These are phyloP conservation scores for Cronartium quercuum DNA, from an alignment of 1,284 basidiomycete species.

Conservation along the genomic window DNA sequence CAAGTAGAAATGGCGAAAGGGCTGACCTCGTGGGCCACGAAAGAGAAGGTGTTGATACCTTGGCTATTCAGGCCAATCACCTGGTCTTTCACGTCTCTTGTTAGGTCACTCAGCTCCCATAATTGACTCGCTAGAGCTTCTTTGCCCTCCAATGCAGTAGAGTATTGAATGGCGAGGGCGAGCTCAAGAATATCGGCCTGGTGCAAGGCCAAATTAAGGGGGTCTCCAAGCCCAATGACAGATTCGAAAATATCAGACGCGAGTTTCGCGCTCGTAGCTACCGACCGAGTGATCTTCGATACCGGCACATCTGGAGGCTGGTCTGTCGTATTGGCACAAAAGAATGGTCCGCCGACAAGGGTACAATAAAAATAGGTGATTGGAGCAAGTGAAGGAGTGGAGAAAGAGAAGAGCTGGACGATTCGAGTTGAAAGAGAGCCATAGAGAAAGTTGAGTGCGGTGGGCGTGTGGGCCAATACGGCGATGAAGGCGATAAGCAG, in stretches of 20 bases:
- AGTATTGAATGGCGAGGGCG: slow-evolving; percentile 43
- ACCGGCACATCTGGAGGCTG: neutral
- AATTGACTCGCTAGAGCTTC: slow-evolving; percentile 40
- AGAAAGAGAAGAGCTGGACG: neutral
- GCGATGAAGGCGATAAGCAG: neutral
- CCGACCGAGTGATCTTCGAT: neutral
- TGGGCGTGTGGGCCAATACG: neutral
- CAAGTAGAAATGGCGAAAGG: neutral
- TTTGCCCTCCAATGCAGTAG: slow-evolving; percentile 41
- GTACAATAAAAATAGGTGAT: neutral
- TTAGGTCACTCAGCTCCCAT: slow-evolving; percentile 41
- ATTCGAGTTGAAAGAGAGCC: neutral
- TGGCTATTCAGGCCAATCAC: slow-evolving; percentile 41
- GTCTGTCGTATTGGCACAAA: neutral
- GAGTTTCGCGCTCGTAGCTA: slow-evolving; percentile 35
- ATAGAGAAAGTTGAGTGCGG: neutral
- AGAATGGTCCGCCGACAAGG: neutral
- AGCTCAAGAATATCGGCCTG: slow-evolving; percentile 45
- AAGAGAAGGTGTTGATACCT: slow-evolving; percentile 40
- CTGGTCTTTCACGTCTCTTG: slow-evolving; percentile 43
- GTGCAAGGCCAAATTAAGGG: slow-evolving; percentile 40
- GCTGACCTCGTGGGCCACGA: slow-evolving; percentile 37
- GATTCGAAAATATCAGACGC: slow-evolving; percentile 45
- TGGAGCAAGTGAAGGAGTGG: neutral
- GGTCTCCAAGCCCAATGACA: slow-evolving; percentile 41